Base-by-base conservation (phyloP, 805 yeast genomes). In the Metschnikowia bowlesiae region DNA sequence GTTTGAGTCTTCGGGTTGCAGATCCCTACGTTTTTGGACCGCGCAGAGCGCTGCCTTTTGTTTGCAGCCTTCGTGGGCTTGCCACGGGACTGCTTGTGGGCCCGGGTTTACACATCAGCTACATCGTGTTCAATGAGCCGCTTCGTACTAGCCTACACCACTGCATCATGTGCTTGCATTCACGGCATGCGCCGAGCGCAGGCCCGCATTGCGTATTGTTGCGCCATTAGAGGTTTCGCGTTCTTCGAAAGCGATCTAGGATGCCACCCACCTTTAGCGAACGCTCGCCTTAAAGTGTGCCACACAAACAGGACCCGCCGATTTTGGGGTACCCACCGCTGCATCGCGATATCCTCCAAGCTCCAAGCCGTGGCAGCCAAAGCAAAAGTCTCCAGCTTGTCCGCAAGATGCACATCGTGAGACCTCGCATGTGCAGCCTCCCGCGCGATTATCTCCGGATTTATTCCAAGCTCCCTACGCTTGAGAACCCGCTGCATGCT, bases 161-260 rank as follows among this genome's bases (percentile, higher is more conserved):
- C 42, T 39, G 42, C 42, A 28, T 39, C 33, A 42, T 33, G 38
- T 42, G 45, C 37, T 13, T 42, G 14, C n/a, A 42, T 33, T 26
- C 38, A 33, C 22, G 45, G 26, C 16, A 30, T 30, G 38, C 45
- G 26, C 22, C 31, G 31, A 42, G 45, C 28, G 45, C 38, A 9
- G 2, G 22, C 13, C 37, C 34, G 38, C 31, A 13, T 26, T 31
- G 39, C 22, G 37, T 31, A 32, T 41, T 22, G 45, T 33, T 18
- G 45, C 37, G 45, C 45, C 18, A 31, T 41, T 8, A 26, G 31
- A 41, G 32, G 32, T 41, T 16, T 41, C 44, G 44, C 44, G 37
- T 36, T 31, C 35, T 32, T 41, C 44, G 44, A 31, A 31, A 4
- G 35, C 36, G 31, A 31, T 37, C 32, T 39, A 18, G 42, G 32